Evolutionary conservation across 345 rosid species (phyloP), one percentile per base, ranked within the genome.

Genomic region (Physaria fendleri): DNA sequence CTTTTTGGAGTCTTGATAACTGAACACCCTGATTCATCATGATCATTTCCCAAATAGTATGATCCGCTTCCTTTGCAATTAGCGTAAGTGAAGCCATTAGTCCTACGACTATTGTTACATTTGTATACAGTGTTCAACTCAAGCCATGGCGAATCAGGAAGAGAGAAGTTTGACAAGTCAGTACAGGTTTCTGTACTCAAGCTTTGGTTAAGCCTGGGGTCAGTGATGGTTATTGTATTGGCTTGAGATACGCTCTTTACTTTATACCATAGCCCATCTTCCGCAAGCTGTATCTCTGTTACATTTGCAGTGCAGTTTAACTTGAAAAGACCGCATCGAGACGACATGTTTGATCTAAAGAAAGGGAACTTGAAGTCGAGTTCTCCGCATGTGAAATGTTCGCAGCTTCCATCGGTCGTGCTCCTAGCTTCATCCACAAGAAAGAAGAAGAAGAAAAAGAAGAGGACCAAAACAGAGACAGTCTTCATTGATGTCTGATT

Each of bases 281-380:
- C 41, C 37, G 2, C 70, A 32, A 84, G 55, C 40, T 74, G 80
- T 28, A 79, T 66, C 63, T 30, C 68, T 38, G 47, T 60, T 5
- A 2, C 0, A 21, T 52, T 34, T 34, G 42, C 2, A 9, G 28
- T 17, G 44, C 84, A 81, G 0, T 74, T 58, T 25, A 77, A 40
- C 30, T 1, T 33, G 32, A 66, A 47, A 29, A 74, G 65, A 20
- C 75, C 75, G 46, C 85, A 78, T 0, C 35, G 3, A 68, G 71
- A 2, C 2, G 15, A 1, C 75, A 71, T 22, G 29, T 7, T 0
- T 11, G 17, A 61, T 25, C 15, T 40, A 4, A 35, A 64, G 56
- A 57, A 74, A 13, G 83, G 80, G 66, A 67, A 65, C 2, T 0
- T 9, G 13, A 67, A 37, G 30, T 60, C 32, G 1, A 63, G 25